Base-by-base conservation (phyloP, 1,284 basidiomycete genomes). In the Naganishia sp. region DNA sequence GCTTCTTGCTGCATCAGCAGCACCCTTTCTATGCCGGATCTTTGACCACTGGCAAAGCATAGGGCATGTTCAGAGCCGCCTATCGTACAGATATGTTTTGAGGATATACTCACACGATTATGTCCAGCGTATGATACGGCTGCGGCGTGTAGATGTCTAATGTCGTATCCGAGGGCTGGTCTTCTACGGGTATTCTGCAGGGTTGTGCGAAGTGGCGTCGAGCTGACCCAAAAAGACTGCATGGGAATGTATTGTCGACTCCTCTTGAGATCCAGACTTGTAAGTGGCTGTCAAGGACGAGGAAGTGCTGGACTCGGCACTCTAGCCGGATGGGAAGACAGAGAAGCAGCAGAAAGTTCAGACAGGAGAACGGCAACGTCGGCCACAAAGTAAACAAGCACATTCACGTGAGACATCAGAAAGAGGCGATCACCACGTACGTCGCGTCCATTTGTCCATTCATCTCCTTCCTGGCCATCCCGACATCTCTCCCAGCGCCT, bases 1-100 rank as follows among this genome's bases (percentile, higher is more conserved):
- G 53, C 87, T 85, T 74, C 86, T 87, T 73, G 86, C 84, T 3
- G 82, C 81, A 74, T 93, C 90, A 62, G 84, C 87, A 2, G 83
- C 82, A 13, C 88, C 90, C 73, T 93, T 93, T 72, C 84, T 85
- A 68, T 90, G 85, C 75, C 90, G 88, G 76, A 93, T 92, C 82
- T 93, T 93, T 2, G 90, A 90, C 90, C 90, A 93, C 66, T 67
- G 50, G n/a, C 4, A 42, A 35, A 28, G 47, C 10, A n/a, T 28
- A 5, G 28, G 28, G 28, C 11, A 50, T 10, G 9, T 25, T 50
- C 15, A 23, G 42, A 23, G 28, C 21, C 54, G 3, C 45, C 21
- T 32, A 1, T 43, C 21, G 18, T 18, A 46, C 23, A 9, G 21
- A 10, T 15, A 18, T 45, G 43, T 54, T 2, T 3, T 4, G 43